phyloP scores from a whole-genome alignment of 2,329 filamentous ascomycete species.

The Talaromyces sp. region DNA sequence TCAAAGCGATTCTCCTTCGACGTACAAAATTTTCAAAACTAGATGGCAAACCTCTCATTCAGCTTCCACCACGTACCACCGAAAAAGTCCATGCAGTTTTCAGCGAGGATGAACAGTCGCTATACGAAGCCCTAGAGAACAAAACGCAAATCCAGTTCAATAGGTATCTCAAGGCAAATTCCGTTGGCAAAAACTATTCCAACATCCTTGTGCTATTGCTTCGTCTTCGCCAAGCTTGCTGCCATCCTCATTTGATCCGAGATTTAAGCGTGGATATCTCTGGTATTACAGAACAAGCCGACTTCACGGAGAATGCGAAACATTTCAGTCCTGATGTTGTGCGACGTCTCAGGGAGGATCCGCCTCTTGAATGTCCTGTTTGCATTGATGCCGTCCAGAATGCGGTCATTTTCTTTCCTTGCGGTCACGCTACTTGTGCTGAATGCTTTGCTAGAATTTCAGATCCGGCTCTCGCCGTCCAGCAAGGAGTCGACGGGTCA shows the following conservation, averaged over 20 bases:
- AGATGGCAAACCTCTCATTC: slow-evolving; percentile 74
- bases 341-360: slow-evolving; percentile 60
- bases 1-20: slow-evolving; percentile 78
- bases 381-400: slow-evolving; percentile 76
- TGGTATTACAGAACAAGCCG: slow-evolving; percentile 51
- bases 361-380: slow-evolving; percentile 75
- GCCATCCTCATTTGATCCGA: slow-evolving; percentile 69
- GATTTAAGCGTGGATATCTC: slow-evolving; percentile 59
- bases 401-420: slow-evolving; percentile 75
- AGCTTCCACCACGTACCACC: slow-evolving; percentile 64
- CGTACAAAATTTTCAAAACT: slow-evolving; percentile 77
- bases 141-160: slow-evolving; percentile 71
- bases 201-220: slow-evolving; percentile 77
- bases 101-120: slow-evolving; percentile 61
- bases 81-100: slow-evolving; percentile 64
- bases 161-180: slow-evolving; percentile 68
- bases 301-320: slow-evolving; percentile 64
- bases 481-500: slow-evolving; percentile 58
- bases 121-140: slow-evolving; percentile 67
- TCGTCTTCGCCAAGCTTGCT: slow-evolving; percentile 76
- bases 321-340: slow-evolving; percentile 61
- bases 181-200: slow-evolving; percentile 71
- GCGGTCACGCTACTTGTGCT: slow-evolving; percentile 75
- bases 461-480: slow-evolving; percentile 59
- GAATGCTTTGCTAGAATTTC: slow-evolving; percentile 72